Base-by-base conservation (phyloP, 148 eudicot species). In the Persicaria maculosa region DNA sequence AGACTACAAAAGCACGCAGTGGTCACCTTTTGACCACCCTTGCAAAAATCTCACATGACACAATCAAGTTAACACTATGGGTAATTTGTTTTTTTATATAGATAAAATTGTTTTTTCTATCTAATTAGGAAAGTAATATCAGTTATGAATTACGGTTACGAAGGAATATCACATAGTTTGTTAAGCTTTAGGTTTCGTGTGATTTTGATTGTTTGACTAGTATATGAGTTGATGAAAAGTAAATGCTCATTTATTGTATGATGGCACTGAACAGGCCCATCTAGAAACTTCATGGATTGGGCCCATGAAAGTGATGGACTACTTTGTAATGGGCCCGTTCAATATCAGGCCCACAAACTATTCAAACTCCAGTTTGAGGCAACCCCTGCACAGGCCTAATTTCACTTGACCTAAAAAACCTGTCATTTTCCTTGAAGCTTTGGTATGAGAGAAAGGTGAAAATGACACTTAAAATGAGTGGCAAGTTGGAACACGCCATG, bases 361-460 rank as follows among this genome's bases (percentile, higher is more conserved):
- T 7, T 57, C 25, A 7, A 57, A 17, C 62, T 57, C 62, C 62
- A 17, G 7, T 57, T 57, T 50, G 15, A 50, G 40, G 3, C 40
- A 31, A 31, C 40, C 40, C 40, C 40, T 58, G 64, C 20, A 54
- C 17, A 54, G 6, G 22, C n/a, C 40, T 31, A 20, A 7, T 19
- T 8, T 58, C 20, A 58, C 20, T 58, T 19, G 64, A 58, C 36
- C 64, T 1, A 19, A 58, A 31, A 48, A 58, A 58, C 31, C 25
- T 6, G 64, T 5, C 45, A 65, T 11, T 62, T 31, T 62, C 44
- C 2, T 62, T 62, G 12, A 62, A 62, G 19, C 70, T 65, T 65
- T 6, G 70, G 70, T 65, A 65, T 6, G 70, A 65, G 70, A 36
- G 70, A 65, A 65, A 65, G 70, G 40, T 65, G 70, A 65, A 40